These are phyloP conservation scores for Trichoderma atrobrunneum DNA, from an alignment of 2,329 filamentous ascomycete species.

Conservation along the genomic window DNA sequence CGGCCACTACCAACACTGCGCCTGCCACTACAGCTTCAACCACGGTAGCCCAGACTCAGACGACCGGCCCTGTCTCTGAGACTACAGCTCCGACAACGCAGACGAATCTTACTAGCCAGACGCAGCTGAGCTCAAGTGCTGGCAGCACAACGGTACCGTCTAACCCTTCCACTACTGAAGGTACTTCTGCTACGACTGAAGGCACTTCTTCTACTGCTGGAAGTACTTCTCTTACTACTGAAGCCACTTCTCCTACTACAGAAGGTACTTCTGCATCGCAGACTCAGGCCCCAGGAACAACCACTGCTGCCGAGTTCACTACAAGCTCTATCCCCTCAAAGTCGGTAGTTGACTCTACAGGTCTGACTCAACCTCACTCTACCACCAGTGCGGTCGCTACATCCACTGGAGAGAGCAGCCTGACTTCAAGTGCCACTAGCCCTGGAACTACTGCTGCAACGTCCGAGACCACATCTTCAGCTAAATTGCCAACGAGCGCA, in stretches of 20 bases:
- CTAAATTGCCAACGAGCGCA: not conserved
- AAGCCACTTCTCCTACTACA: not conserved
- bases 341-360: not conserved
- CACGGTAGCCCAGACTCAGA: not conserved
- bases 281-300: not conserved
- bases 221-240: not conserved
- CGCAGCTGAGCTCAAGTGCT: not conserved
- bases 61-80: not conserved
- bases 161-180: not conserved
- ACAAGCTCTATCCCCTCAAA: not conserved
- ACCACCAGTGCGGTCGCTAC: not conserved
- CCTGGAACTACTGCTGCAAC: not conserved
- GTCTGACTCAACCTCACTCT: not conserved
- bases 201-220: too few species aligned
- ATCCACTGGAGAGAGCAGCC: not conserved
- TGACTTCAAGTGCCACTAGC: not conserved
- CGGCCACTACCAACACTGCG: not conserved
- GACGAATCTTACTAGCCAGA: not conserved
- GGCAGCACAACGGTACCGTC: not conserved
- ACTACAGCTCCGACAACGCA: not conserved
- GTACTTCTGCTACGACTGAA: not conserved
- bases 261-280: not conserved
- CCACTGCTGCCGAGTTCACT: not conserved
- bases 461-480: not conserved
- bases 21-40: not conserved